Percentiles rank a stretch among this genome's conserved stretches.
These are phyloP conservation scores for Teratosphaeria pseudoeucalypti DNA, from an alignment of 2,329 filamentous ascomycete genomes.

Conservation along the genomic window DNA sequence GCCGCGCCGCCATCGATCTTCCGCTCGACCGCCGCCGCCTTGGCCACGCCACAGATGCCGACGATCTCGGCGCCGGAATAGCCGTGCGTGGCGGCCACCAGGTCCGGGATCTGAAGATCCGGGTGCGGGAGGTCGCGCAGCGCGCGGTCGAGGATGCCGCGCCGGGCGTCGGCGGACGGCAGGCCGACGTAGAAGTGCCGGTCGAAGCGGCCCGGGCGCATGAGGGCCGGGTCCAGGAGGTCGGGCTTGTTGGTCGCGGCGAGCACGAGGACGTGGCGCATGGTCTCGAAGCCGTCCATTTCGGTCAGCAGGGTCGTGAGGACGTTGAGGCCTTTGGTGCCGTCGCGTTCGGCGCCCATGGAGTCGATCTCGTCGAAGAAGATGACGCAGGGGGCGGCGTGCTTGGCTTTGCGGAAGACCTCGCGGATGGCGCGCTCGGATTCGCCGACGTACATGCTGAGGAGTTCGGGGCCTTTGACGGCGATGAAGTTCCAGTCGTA, in stretches of 20 bases:
- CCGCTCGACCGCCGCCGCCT: slow-evolving; percentile 27
- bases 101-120: slow-evolving; percentile 54
- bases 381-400: slow-evolving; percentile 82
- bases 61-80: slow-evolving; percentile 81
- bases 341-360: slow-evolving; percentile 50
- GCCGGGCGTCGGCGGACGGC: slow-evolving; percentile 61
- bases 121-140: slow-evolving; percentile 50
- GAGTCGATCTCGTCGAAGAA: slow-evolving; percentile 97
- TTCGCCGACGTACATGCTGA: slow-evolving; percentile 96
- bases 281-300: slow-evolving; percentile 85
- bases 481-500: slow-evolving; percentile 88
- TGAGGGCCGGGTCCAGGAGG: slow-evolving; percentile 71
- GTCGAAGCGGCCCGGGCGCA: slow-evolving; percentile 79
- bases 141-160: slow-evolving; percentile 64
- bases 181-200: slow-evolving; percentile 76
- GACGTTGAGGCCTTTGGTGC: slow-evolving; percentile 59
- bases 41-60: slow-evolving; percentile 37
- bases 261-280: slow-evolving; percentile 75
- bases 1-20: slow-evolving; percentile 29
- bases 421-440: slow-evolving; percentile 78
- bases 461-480: slow-evolving; percentile 84
- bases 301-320: slow-evolving; percentile 84
- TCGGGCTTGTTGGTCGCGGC: slow-evolving; percentile 89
- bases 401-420: slow-evolving; percentile 73
- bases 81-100: slow-evolving; percentile 59